These are phyloP conservation scores for Microcyclospora pomicola DNA, from an alignment of 2,329 filamentous ascomycete species.

Conservation along the genomic window DNA sequence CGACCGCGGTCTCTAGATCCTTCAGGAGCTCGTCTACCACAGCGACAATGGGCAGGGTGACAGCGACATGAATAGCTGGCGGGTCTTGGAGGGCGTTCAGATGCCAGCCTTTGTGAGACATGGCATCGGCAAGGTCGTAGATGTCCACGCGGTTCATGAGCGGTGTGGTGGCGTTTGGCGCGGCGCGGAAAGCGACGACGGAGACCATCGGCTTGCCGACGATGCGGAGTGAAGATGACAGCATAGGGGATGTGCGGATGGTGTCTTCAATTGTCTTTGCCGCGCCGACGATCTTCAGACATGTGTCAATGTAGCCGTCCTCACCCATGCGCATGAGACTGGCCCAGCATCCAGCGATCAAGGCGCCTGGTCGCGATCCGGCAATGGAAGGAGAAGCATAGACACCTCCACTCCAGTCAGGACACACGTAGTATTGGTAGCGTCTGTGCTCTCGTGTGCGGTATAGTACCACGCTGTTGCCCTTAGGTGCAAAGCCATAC, in stretches of 20 bases:
- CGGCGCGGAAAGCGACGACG: constrained; percentile 75
- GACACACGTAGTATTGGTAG: constrained; percentile 93
- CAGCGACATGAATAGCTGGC: constrained; percentile 83
- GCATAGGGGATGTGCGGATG: constrained; percentile 53
- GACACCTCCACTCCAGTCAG: constrained; percentile 90
- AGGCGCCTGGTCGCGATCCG: constrained; percentile 77
- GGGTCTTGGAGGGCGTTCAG: constrained; percentile 87
- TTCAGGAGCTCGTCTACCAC: constrained; percentile 65
- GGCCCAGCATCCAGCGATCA: constrained; percentile 94
- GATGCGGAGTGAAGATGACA: constrained; percentile 62
- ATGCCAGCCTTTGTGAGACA: constrained; percentile 81
- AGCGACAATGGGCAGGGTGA: constrained; percentile 73
- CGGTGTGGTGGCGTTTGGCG: constrained; percentile 6
- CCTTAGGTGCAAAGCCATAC: constrained; percentile 96
- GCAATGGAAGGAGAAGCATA: constrained; percentile 89
- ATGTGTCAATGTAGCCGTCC: constrained; percentile 73
- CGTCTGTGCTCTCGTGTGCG: constrained; percentile 62
- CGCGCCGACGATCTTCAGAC: constrained; percentile 73
- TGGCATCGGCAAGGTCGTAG: constrained; percentile 85
- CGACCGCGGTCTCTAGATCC: constrained; percentile 49
- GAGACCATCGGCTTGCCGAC: constrained; percentile 77
- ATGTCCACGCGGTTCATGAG: constrained; percentile 57
- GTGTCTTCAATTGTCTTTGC: constrained; percentile 69
- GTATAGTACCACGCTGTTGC: constrained; percentile 88
- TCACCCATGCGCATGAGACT: constrained; percentile 81